Evolutionary conservation across 2,329 filamentous ascomycete species (phyloP).

Genomic region (Fusarium compactum): DNA sequence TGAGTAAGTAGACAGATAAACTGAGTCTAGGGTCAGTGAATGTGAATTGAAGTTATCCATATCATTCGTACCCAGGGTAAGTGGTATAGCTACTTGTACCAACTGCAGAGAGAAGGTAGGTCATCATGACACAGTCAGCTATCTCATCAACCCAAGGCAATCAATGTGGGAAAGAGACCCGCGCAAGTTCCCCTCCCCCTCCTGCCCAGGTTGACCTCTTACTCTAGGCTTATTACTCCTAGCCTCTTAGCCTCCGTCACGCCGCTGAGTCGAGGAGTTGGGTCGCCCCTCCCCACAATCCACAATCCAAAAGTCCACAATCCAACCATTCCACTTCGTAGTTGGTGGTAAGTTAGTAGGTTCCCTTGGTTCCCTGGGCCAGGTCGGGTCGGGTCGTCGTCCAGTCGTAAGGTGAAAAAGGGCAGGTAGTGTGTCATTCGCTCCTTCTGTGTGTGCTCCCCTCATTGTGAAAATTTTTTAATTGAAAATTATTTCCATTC

Average conservation of each 20-base stretch:
- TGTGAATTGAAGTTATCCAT: background rate
- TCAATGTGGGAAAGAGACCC: background rate
- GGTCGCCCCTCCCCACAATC: constrained; percentile 39
- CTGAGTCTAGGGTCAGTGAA: background rate
- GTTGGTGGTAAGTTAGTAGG: constrained; percentile 28
- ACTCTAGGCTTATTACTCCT: constrained; percentile 3
- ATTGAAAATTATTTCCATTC: constrained; percentile 36
- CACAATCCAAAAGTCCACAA: constrained; percentile 26
- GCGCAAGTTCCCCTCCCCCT: constrained; percentile 18
- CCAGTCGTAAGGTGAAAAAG: constrained; percentile 29
- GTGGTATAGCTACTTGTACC: background rate
- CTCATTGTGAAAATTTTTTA: constrained; percentile 48
- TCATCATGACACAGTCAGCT: background rate
- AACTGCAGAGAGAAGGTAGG: background rate
- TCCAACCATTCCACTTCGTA: constrained; percentile 31
- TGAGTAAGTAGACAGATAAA: background rate
- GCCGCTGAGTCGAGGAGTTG: constrained; percentile 6
- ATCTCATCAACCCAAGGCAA: constrained; percentile 7
- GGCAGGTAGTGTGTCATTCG: constrained; percentile 38
- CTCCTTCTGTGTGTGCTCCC: constrained; percentile 40
- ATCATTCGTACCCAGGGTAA: background rate
- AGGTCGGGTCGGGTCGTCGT: constrained; percentile 14
- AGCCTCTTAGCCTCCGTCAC: background rate
- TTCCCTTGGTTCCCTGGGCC: constrained; percentile 16
- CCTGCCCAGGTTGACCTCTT: background rate